Evolutionary conservation across 129 eudicot species (phyloP), one percentile per base, ranked within the genome.

Genomic region (Daucus carota): DNA sequence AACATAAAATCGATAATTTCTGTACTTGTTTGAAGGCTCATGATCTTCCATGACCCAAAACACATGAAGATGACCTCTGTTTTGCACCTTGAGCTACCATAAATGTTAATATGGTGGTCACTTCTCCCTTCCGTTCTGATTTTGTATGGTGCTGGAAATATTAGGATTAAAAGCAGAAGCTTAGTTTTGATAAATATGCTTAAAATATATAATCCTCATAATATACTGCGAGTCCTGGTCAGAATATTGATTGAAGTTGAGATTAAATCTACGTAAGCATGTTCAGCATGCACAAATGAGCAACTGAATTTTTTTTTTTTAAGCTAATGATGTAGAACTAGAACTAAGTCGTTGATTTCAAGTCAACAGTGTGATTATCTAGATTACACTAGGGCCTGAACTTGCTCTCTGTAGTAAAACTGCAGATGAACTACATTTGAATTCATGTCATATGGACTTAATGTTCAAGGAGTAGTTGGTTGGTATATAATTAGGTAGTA

Each of bases 401-500:
- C 73, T 68, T 68, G 14, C 31, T 70, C 11, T 26, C 14, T 70
- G 18, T 70, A n/a, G 74, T 70, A 6, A 32, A 22, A 41, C 33
- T 38, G 9, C 52, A 40, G 72, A 70, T 70, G 10, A 70, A 70
- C 52, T 41, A 70, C 74, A 43, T 13, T 40, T 41, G 50, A 70
- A 70, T 38, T 38, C 44, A 41, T 24, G 74, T 69, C 32, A 69
- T 40, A 22, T 17, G 43, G 73, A 69, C 73, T 28, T 1, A 60
- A 38, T 36, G 45, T 70, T 28, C 40, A 29, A 63, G 70, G 70
- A 22, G 44, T 70, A 8, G 74, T 70, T 67, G 45, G 40, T 34
- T 67, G 44, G 42, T 70, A n/a, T 36, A 40, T 41, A 70, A 41
- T 41, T 70, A 70, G 74, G 74, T 70, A 70, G 50, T 38, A 5